Evolutionary conservation across 164 flowering plant genomes (phyloP), one percentile per base, ranked within the genome.

Genomic region (Vitis labrusca): DNA sequence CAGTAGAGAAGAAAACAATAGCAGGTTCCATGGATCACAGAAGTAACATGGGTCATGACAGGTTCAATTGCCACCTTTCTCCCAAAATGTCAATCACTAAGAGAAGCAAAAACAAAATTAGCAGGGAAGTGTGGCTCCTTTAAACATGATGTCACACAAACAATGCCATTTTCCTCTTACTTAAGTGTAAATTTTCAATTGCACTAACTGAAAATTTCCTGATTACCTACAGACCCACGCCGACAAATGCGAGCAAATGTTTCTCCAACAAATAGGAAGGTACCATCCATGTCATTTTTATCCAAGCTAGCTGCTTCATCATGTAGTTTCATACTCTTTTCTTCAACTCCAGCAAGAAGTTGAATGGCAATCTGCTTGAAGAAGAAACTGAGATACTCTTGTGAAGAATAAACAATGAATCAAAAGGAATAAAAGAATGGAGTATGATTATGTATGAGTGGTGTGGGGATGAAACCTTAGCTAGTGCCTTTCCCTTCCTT

Each of bases 161-260:
- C 9, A 57, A 16, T 23, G 11, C 50, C 55, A 53, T 9, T 64
- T 64, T 30, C 17, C 32, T 54, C 58, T 44, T 47, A 4, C 50
- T 19, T 23, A 15, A 29, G 56, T 37, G 48, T 6, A 4, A 47
- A 62, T n/a, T 73, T 51, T 53, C 10, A 60, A 60, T 37, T 17
- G 27, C 19, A 49, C 53, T 44, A 37, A 53, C 63, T 53, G 55
- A 29, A 66, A 9, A 59, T 57, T 59, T 70, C 56, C 52, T 9
- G 70, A 37, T 53, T 73, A 94, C 99, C 99, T 77, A 90, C 75
- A 70, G 86, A 89, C 5, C 99, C 99, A 71, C 99, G 98, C 3
- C 99, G 85, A 73, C 93, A 89, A 56, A 91, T 89, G 78, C 99
- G 98, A 69, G 94, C 74, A 88, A 92, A 88, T 72, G 61, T 73